Conservation (phyloP, 225 moss, liverwort and hornwort species). For the Asterella californica region DNA sequence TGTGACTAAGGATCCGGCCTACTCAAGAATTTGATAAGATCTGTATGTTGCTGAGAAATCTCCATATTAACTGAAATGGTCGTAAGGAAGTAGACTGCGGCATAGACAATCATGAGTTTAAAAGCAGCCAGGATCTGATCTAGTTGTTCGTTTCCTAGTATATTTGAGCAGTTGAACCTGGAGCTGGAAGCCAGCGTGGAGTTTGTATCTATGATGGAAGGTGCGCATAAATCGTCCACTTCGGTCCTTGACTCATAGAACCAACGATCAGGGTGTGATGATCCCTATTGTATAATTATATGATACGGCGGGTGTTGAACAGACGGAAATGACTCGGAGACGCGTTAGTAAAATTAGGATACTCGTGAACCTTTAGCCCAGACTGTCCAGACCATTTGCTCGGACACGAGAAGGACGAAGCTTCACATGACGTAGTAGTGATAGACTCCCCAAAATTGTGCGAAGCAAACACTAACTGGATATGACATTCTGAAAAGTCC, state of each 20-base stretch:
- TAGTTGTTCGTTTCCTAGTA: slow-evolving; percentile 19
- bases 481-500: no score
- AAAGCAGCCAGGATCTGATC: slow-evolving; percentile 1
- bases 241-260: background rate
- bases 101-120: background rate
- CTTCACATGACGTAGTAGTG: no score
- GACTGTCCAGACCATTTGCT: no score
- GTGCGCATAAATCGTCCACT: slow-evolving; percentile 1
- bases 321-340: background rate
- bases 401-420: no score
- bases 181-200: slow-evolving; percentile 21
- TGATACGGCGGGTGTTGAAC: background rate
- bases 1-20: background rate
- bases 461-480: no score
- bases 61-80: background rate
- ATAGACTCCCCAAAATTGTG: no score
- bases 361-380: no score
- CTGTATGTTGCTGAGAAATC: background rate
- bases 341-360: no score
- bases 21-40: background rate
- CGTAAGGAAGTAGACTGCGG: background rate
- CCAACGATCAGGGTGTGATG: background rate
- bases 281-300: background rate
- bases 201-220: slow-evolving; percentile 16
- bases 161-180: slow-evolving; percentile 23